Evolutionary conservation across 2,329 filamentous ascomycete genomes (phyloP), one percentile per base, ranked within the genome.

Genomic region (Microsporum ferrugineum): DNA sequence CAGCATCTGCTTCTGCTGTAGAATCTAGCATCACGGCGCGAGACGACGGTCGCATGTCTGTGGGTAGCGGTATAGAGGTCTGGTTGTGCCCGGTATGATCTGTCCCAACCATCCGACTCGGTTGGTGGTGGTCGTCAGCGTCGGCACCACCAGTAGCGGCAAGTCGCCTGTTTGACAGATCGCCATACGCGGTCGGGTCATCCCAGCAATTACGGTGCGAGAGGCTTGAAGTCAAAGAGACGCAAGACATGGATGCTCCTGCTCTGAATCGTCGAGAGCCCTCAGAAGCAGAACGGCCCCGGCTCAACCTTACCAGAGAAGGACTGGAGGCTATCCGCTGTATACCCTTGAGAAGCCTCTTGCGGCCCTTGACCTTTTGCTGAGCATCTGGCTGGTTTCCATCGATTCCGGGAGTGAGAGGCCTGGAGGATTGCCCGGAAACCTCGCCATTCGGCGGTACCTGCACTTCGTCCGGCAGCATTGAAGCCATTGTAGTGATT

Each of bases 281-380:
- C 7, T 60, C 41, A 17, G 63, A 66, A 62, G 83, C 81, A 5
- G 89, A 86, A 61, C 85, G 81, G 31, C 84, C 77, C 62, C 87
- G 83, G 61, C 84, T 81, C 60, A 85, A 73, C 62, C 82, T 82
- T 45, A 82, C 79, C 58, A 95, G 76, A 14, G 88, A 88, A 0
- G 88, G 86, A 5, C 87, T 89, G 0, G 90, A 95, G 8, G 88
- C 86, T 69, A 95, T 92, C 62, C 89, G 86, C 64, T 92, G 87
- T 57, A 95, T 80, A 36, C 86, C 84, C 64, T 85, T 84, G 17
- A 95, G 77, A 38, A 95, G 74, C 62, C 86, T 84, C 67, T 86
- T 84, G 55, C 88, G 83, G 59, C 84, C 82, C 71, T 86, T 90
- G 61, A 82, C 78, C 73, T 87, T 89, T 31, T 77, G 78, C 2